These are phyloP conservation scores for Russula sp. DNA, from an alignment of 768 basidiomycete species.

Conservation along the genomic window DNA sequence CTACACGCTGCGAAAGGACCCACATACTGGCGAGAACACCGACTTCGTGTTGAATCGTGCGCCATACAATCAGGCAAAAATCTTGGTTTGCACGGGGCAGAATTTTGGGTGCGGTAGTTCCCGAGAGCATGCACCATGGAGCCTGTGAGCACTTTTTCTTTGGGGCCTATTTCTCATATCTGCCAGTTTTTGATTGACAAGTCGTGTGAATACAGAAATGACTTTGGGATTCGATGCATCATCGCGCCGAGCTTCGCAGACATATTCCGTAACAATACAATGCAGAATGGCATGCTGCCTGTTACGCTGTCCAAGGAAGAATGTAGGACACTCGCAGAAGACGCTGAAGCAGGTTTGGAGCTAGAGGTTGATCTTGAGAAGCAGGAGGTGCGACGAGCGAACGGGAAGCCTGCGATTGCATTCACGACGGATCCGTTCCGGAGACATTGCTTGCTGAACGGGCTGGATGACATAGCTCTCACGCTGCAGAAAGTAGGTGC, in stretches of 20 bases:
- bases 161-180: no score
- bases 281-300: slow-evolving; percentile 66
- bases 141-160: slow-evolving; percentile 39
- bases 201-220: slow-evolving; percentile 40
- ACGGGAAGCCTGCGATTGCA: slow-evolving; percentile 66
- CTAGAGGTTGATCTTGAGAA: slow-evolving; percentile 62
- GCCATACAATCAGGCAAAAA: slow-evolving; percentile 50
- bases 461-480: slow-evolving; percentile 93
- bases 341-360: slow-evolving; percentile 50
- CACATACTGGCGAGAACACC: slow-evolving; percentile 49
- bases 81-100: slow-evolving; percentile 55
- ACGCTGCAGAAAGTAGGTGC: slow-evolving; percentile 75
- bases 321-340: slow-evolving; percentile 49
- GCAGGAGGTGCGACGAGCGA: slow-evolving; percentile 53
- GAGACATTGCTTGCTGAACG: slow-evolving; percentile 90
- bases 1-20: slow-evolving; percentile 50
- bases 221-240: slow-evolving; percentile 62
- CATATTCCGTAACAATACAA: slow-evolving; percentile 60
- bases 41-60: slow-evolving; percentile 62
- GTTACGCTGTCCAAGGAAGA: slow-evolving; percentile 49
- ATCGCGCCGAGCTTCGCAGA: slow-evolving; percentile 63
- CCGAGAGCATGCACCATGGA: slow-evolving; percentile 62
- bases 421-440: slow-evolving; percentile 91
- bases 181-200: neutral
- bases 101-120: slow-evolving; percentile 66